Evolutionary conservation across 495 filamentous ascomycete genomes (phyloP), one percentile per base, ranked within the genome.

Genomic region (Podospora conica): DNA sequence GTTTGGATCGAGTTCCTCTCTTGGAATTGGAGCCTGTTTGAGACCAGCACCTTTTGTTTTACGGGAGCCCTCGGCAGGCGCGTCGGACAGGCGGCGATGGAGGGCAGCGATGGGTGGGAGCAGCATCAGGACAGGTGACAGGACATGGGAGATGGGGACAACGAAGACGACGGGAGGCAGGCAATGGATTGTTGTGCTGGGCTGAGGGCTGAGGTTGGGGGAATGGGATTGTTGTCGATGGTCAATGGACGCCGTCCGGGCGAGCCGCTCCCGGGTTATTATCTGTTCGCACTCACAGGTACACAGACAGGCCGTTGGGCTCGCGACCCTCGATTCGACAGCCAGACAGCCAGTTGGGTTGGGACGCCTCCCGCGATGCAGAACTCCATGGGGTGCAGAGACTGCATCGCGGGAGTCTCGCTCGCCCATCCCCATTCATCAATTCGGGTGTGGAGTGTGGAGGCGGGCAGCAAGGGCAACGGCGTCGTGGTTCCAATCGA

Each of bases 11-110:
- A 56, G 58, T 55, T 53, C 25, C 40, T 53, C 66, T 63, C 61
- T 73, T 68, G 70, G 70, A 65, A 65, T 58, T 68, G 70, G 70
- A 65, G 64, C 58, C 71, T 73, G 66, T 73, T 75, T 73, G 69
- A 69, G 54, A 57, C 33, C n/a, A 61, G 18, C 53, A 21, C 33
- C 21, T 21, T 15, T n/a, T 48, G 40, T 48, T 48, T 48, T 48
- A 48, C 40, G 18, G 31, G 66, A 54, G 60, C 53, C 55, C 18
- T 40, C 65, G 66, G 67, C 58, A 61, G 60, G 65, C 24, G 48
- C 56, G 55, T 60, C 55, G 56, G 55, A 56, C 53, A 31, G 40
- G 54, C 53, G 53, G 66, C 20, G 12, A 60, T 55, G 68, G 53
- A 56, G 20, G 60, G 68, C 31, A 20, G 64, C 29, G 61, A 54